Percentiles rank a stretch among this genome's conserved stretches.
Evolutionary conservation across 768 basidiomycete genomes (phyloP).

Genomic region (Termitomyces sp.): DNA sequence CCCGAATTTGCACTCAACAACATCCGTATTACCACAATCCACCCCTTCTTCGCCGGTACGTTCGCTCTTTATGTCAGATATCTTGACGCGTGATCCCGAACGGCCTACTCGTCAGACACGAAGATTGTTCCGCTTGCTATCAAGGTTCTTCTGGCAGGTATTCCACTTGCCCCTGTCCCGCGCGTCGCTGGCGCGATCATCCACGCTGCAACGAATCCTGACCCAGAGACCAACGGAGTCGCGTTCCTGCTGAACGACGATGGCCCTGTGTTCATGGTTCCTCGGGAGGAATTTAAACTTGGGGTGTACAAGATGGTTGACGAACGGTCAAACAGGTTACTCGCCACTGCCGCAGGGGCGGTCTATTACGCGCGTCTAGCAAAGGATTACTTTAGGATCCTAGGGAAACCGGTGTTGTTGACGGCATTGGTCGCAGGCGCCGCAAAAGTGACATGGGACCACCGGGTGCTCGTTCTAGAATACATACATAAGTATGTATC

Average conservation of each 20-base stretch:
- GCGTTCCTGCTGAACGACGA: conserved; percentile 45
- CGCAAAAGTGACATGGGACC: conserved; percentile 25
- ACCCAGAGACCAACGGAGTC: conserved; percentile 37
- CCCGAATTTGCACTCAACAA: conserved; percentile 26
- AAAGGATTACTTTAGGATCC: conserved; percentile 24
- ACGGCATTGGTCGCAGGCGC: conserved; percentile 15
- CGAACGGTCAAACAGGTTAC: conserved; percentile 29
- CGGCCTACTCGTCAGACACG: conserved; percentile 30
- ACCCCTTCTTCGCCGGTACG: conserved; percentile 51
- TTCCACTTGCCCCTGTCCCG: conserved; percentile 40
- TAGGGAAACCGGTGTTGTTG: conserved; percentile 21
- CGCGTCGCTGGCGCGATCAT: conserved; percentile 50
- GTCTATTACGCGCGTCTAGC: conserved; percentile 22
- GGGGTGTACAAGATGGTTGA: conserved; percentile 53
- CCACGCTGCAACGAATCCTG: conserved; percentile 41
- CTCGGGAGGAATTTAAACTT: conserved; percentile 40
- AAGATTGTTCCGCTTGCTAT: conserved; percentile 33
- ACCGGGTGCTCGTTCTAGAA: conserved; percentile 14
- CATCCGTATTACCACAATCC: conserved; percentile 41
- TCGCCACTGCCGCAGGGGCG: conserved; percentile 19
- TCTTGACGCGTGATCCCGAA: not conserved
- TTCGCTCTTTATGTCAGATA: not conserved
- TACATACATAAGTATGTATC: conserved; percentile 11
- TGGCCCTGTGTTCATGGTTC: conserved; percentile 42
- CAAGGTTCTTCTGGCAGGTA: conserved; percentile 42